phyloP scores from a whole-genome alignment of 768 basidiomycete genomes.

The Scleroderma bovista region DNA sequence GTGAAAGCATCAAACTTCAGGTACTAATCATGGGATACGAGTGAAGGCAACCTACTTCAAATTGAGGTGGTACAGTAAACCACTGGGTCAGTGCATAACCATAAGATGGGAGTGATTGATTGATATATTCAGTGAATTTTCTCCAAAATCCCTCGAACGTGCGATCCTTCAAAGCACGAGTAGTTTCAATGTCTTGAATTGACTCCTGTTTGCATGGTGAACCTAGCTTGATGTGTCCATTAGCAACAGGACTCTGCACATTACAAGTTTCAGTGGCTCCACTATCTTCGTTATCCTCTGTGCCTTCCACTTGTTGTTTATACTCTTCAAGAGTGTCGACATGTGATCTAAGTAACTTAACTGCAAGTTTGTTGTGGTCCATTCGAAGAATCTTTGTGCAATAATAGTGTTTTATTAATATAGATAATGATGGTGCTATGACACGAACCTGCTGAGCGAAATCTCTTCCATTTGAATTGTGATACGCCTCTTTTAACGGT shows the following conservation, averaged over 20 bases:
- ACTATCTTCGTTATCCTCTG: neutral
- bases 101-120: neutral
- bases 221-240: neutral
- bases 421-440: neutral
- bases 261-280: too few relatives aligned
- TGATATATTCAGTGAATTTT: slow-evolving; percentile 2
- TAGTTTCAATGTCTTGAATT: neutral
- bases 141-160: neutral
- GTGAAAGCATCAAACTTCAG: too few relatives aligned
- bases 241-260: slow-evolving; percentile 6
- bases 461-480: slow-evolving; percentile 30
- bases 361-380: neutral
- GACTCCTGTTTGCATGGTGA: neutral
- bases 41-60: neutral
- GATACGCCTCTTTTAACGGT: slow-evolving; percentile 11
- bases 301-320: neutral
- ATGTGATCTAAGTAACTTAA: neutral
- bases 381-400: neutral
- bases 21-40: neutral
- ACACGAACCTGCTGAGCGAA: slow-evolving; percentile 25
- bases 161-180: neutral
- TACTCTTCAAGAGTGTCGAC: neutral
- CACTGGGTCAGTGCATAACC: neutral
- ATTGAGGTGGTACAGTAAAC: neutral
- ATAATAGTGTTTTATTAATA: neutral